Base-by-base conservation (phyloP, 805 yeast species). In the Helenozyma baotianmanensis region DNA sequence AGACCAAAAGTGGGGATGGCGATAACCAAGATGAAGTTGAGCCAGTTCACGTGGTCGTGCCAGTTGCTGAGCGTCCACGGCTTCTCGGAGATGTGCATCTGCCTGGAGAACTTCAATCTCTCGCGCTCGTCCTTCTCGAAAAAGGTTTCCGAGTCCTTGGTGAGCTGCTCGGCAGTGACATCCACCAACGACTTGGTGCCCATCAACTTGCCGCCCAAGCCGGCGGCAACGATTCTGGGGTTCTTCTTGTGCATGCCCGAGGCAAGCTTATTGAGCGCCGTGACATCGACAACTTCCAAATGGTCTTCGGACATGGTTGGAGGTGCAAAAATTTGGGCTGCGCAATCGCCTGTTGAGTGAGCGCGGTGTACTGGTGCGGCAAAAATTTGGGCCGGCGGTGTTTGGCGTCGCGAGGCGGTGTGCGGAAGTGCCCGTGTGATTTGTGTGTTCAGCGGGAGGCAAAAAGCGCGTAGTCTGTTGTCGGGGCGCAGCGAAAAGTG, bases 11-110 rank as follows among this genome's bases (percentile, higher is more conserved):
- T 31, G 17, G 94, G 94, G 31, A 82, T 58, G 9, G 70, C 62
- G 14, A 78, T 62, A 30, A 82, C 90, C 39, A 84, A 65, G 14
- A 76, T 60, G 44, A 80, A 58, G 56, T 84, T 83, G 45, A 84
- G 61, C 92, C 92, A 84, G 60, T 84, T 84, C 50, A 84, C 62
- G 56, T 84, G 88, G 48, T 74, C 60, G 51, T 76, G 67, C 86
- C 90, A 84, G 60, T 83, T 84, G 30, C 62, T 44, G 32, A 64
- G 40, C 14, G 92, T 83, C 87, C 88, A 82, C 12, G 88, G 85
- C 61, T 76, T 74, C 53, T 84, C 94, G 30, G 83, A 75, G 35
- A 84, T 82, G 53, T 84, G 94, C 40, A 51, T 55, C 10, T 52
- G 50, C 33, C 61, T 59, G 35, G 58, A 46, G 43, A 57, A 67